Base-by-base conservation (phyloP, 495 filamentous ascomycete genomes). In the Aspergillus haitiensis region DNA sequence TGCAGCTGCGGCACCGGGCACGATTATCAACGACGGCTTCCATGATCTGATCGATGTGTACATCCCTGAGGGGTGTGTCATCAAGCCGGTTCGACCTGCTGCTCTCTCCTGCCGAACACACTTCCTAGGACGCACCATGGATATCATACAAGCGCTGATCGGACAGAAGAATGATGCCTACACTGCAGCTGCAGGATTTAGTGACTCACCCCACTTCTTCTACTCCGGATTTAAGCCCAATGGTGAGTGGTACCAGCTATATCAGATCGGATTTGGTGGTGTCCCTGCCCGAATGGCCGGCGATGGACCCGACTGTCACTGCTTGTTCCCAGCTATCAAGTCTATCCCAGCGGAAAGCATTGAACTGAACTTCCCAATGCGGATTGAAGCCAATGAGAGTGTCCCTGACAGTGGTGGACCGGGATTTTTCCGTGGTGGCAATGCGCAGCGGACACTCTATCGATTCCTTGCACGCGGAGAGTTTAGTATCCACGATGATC, bases 271-370 rank as follows among this genome's bases (percentile, higher is more conserved):
- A 0, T 81, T 82, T 35, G 79, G 79, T 6, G 79, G 78, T 33
- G 74, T 82, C 2, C 79, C 79, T 7, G 79, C 78, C 0, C 68
- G 78, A 5, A 71, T 75, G 2, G 77, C 75, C 11, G 77, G 79
- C 13, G 78, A 82, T 48, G 78, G 78, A 3, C 75, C 75, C 2
- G 79, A 82, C 61, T 81, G 78, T 37, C 78, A 82, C 58, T 81
- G 77, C 53, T 68, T 82, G 13, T 82, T 81, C 69, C 78, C 79
- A 0, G 79, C 78, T 0, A 80, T 82, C 68, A 82, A 82, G 57
- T 76, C 75, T 4, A 80, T 80, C 35, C 78, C 78, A 1, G 78
- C 78, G 0, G 79, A 82, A 59, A 75, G 71, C 39, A 78, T 82
- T 47, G 79, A 82, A 57, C 65, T 80, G 2, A 78, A 82, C 46